Base-by-base conservation (phyloP, 345 rosid species). In the Xanthoceras sorbifolium region DNA sequence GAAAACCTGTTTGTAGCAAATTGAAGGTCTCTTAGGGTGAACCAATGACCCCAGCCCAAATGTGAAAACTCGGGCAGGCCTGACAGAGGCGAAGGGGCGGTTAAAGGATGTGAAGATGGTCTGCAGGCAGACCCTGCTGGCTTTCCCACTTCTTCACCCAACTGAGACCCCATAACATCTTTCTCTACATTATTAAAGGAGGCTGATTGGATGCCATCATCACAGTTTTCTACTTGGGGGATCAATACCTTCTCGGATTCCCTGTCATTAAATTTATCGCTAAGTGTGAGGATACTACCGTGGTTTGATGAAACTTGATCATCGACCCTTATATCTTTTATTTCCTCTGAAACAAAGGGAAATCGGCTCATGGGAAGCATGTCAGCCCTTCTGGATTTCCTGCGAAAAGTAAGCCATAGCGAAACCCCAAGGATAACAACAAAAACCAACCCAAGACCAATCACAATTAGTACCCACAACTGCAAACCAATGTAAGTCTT, bases 41-140 rank as follows among this genome's bases (percentile, higher is more conserved):
- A 95, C 99, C 99, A 95, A 67, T 93, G 99, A 55, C 99, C 99
- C 99, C 99, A 95, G 63, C 98, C 99, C 46, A 92, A 86, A 50
- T 88, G 96, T 23, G 99, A 93, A 80, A 87, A 90, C 71, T 95
- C 98, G 22, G 96, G 96, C 74, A 93, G 85, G 64, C 94, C 98
- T 34, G 90, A 83, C 79, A 92, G 87, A 72, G 98, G 98, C 1
- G 97, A 93, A 72, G 91, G 87, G 10, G 91, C 80, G 65, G 93
- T 85, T 73, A 87, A 29, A 64, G 92, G 87, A 87, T 87, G 87
- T 17, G 85, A 80, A 36, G 91, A 87, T 61, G 89, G 86, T 79
- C 73, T 77, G 80, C 57, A 78, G 46, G 46, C 67, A 72, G 91
- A 74, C 40, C 72, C 80, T 57, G 62, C 28, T 57, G 12, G 26